Evolutionary conservation across 805 yeast genomes (phyloP), one percentile per base, ranked within the genome.

Genomic region (Tetrapisispora iriomotensis): DNA sequence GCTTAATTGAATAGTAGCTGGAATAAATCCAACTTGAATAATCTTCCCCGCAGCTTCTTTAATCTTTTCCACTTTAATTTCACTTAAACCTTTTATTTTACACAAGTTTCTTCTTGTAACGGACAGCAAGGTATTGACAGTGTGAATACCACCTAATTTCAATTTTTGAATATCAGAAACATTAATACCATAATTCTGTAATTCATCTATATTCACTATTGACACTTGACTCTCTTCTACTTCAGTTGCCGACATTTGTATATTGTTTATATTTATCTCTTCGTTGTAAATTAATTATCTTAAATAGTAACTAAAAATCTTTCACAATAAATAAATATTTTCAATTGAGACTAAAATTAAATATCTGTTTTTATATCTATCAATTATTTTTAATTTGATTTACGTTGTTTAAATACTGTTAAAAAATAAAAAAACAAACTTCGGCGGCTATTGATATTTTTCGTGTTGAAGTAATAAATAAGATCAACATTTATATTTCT

Each of bases 41-140:
- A 82, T 58, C 49, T 77, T 81, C 26, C 77, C 71, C 0, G 88
- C 85, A 18, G 84, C 88, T 45, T 71, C 79, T 47, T 81, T 78
- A 47, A 82, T 75, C 53, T 79, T 79, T 32, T 82, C 90, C 3
- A 84, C 88, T 53, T 82, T 82, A 15, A 79, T 77, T 55, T 82
- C 90, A 48, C 82, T 74, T 25, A 82, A 64, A 1, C 90, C 90
- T 54, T 77, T 80, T 15, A 82, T 79, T 39, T 74, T 71, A 37
- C 77, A 64, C 35, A 82, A 50, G 34, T 77, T 75, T 45, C 83
- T 68, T 54, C 82, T 74, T 5, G 88, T 75, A 1, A 82, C 77
- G 15, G 79, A 69, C 14, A 72, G 51, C 2, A 71, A 74, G 3
- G 77, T 65, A 74, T 75, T 69, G 25, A 82, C 73, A 2, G 86